Evolutionary conservation across 2,329 filamentous ascomycete species (phyloP), one percentile per base, ranked within the genome.

Genomic region (Onygena corvina): DNA sequence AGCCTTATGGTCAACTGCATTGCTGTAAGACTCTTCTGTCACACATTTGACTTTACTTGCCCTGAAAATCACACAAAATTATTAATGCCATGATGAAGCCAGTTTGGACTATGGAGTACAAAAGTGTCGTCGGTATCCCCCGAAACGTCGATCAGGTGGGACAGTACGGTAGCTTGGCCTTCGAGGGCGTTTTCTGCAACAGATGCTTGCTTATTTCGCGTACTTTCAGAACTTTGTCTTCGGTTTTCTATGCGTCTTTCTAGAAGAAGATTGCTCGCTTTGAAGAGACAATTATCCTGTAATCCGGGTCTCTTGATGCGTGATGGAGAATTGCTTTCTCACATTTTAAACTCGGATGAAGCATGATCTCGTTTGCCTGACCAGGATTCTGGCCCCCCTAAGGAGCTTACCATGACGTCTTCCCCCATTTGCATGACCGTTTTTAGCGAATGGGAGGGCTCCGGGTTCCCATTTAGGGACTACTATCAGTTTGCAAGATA

Each of bases 1-100:
- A 42, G 36, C 36, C 36, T 25, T 42, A 42, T 25, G 36, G 36
- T n/a, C 36, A 23, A 42, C 12, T 42, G 36, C 36, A 42, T 42
- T 25, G 25, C 9, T 21, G n/a, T 42, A 23, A 23, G 27, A n/a
- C 11, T 27, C 3, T 27, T 25, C 27, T 21, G 11, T 23, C 21
- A n/a, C 36, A 21, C 18, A 25, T 42, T 42, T 25, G 20, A 14
- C 27, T 42, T 40, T 40, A n/a, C 16, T 23, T 21, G 5, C 18
- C 36, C 21, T 42, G 3, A 2, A 4, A 25, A 21, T n/a, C 11
- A 2, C n/a, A 27, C 21, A 11, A 12, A 11, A n/a, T 2, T 21
- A 12, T n/a, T 7, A 6, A 4, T 14, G 5, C 27, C 11, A 42
- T 25, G 36, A 42, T 14, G 27, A 42, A 3, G 1, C 12, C n/a